Conservation (phyloP, 202 grass and related monocot genomes). For the Hordeum pubiflorum region DNA sequence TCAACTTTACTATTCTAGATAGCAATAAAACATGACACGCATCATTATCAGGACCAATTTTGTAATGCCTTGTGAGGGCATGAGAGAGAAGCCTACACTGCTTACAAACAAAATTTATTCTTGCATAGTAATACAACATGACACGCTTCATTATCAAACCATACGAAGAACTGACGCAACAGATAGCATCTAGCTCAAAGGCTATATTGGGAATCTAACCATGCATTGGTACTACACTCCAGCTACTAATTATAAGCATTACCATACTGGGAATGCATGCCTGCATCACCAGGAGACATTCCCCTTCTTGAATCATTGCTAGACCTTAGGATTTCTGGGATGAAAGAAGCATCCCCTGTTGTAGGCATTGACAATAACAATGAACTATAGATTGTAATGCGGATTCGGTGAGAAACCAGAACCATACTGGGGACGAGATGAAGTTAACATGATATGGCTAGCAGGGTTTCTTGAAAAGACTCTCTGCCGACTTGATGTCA, state of each 20-base stretch:
- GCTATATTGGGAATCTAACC: not conserved
- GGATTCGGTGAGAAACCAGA: conserved; percentile 20
- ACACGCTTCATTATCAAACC: not conserved
- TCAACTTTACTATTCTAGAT: not conserved
- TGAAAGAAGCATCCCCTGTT: conserved; percentile 20
- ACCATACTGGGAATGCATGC: conserved; percentile 33
- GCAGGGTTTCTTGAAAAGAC: conserved; percentile 28
- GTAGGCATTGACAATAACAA: conserved; percentile 17
- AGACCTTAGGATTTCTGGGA: conserved; percentile 24
- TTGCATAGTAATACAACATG: conserved; percentile 2
- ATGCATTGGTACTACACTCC: conserved; percentile 26
- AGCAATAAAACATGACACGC: not conserved
- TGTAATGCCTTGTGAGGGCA: not conserved
- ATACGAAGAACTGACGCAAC: not conserved
- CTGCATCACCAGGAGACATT: conserved; percentile 31
- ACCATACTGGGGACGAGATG: conserved; percentile 24
- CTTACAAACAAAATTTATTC: conserved; percentile 15
- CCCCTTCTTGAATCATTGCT: conserved; percentile 26
- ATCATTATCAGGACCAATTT: not conserved
- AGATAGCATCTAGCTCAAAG: not conserved
- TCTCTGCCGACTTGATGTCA: conserved; percentile 5
- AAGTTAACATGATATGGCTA: conserved; percentile 10
- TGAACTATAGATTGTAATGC: conserved; percentile 15
- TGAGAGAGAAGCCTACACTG: not conserved
- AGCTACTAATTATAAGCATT: conserved; percentile 23